Conservation (phyloP, 768 basidiomycete species). For the Hygrophoropsis aurantiaca region DNA sequence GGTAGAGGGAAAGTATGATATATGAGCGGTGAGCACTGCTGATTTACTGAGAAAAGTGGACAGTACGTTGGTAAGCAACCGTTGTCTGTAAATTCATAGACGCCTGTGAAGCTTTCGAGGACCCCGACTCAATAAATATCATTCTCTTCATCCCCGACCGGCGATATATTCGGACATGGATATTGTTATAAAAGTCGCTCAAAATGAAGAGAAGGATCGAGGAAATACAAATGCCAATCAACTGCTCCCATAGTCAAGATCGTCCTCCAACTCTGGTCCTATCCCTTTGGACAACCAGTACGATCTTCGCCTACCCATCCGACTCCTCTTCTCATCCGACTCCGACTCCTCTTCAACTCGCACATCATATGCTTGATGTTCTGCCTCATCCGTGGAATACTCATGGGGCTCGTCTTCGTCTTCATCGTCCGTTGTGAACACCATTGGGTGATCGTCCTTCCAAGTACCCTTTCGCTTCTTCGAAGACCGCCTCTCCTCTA, state of each 20-base stretch:
- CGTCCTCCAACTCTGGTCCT: slow-evolving; percentile 28
- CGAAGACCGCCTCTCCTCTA: slow-evolving; percentile 46
- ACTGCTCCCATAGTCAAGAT: slow-evolving; percentile 17
- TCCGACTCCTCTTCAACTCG: slow-evolving; percentile 18
- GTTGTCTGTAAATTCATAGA: slow-evolving; percentile 10
- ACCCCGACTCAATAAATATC: too few relatives aligned
- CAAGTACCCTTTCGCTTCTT: slow-evolving; percentile 44
- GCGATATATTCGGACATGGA: too few relatives aligned
- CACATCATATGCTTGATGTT: slow-evolving; percentile 19
- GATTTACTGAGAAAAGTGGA: slow-evolving; percentile 1
- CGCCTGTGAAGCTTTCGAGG: slow-evolving; percentile 4
- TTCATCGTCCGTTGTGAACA: slow-evolving; percentile 54
- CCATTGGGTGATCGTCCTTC: slow-evolving; percentile 36
- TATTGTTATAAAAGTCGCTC: too few relatives aligned
- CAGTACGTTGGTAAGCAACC: slow-evolving; percentile 1
- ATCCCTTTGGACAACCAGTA: slow-evolving; percentile 62
- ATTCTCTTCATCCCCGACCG: too few relatives aligned
- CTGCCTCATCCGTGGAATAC: slow-evolving; percentile 27
- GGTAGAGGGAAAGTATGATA: slow-evolving; percentile 7
- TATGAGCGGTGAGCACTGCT: neutral
- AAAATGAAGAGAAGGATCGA: too few relatives aligned
- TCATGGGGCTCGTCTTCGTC: slow-evolving; percentile 36
- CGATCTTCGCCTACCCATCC: slow-evolving; percentile 35
- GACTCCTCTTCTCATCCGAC: slow-evolving; percentile 21
- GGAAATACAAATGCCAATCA: slow-evolving; percentile 3